Evolutionary conservation across 306 rosid species (phyloP), one percentile per base, ranked within the genome.

Genomic region (Sindora glabra): DNA sequence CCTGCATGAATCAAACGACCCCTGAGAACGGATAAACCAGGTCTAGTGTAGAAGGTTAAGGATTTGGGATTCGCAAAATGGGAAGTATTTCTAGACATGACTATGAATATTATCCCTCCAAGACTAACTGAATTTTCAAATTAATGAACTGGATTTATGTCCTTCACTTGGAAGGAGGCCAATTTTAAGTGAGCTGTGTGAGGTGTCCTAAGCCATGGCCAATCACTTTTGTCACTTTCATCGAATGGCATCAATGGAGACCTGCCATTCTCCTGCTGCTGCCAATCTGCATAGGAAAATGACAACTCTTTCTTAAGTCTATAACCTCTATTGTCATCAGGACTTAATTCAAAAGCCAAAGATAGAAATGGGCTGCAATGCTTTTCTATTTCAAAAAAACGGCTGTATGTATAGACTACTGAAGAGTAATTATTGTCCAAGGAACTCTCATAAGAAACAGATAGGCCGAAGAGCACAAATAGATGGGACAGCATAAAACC

Each of bases 271-370:
- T 51, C 69, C 2, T 64, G 60, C 2, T 64, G 60, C 2, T 50
- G 13, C 69, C 62, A 64, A 40, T 65, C 61, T 27, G 61, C 70
- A 65, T 52, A 2, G 12, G 22, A n/a, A 24, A 52, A 51, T 26
- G 45, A 65, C 8, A 65, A 53, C 29, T 65, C 25, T 25, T 23
- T 65, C 13, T 29, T 3, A 10, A 52, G 37, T 50, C 38, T 51
- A 24, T 64, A 39, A 9, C 21, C 59, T 39, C 60, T 29, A 64
- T 39, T 40, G 1, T 17, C 32, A 38, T 40, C 52, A 39, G 53
- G 53, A 21, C 36, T 15, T 39, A 45, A 52, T 6, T 39, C 8
- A 13, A 33, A 27, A 39, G 62, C 26, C 38, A 46, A 27, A 39
- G 53, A 12, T 39, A 52, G 25, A 51, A 11, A 52, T 52, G 59